Evolutionary conservation across 129 eudicot genomes (phyloP).

Genomic region (Arctium lappa): DNA sequence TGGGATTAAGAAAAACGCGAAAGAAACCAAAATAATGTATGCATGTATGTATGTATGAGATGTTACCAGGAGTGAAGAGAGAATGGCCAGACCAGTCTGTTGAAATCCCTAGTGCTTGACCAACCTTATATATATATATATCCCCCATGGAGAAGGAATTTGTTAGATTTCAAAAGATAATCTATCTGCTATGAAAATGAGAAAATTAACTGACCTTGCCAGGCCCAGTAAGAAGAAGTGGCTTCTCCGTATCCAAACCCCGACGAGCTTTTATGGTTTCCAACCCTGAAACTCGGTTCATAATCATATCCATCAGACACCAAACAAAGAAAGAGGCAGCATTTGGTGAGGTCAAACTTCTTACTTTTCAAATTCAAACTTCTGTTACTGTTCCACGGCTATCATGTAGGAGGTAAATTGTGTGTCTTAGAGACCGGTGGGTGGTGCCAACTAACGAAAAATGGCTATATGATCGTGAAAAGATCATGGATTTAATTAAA

Average conservation of each 20-base stretch:
- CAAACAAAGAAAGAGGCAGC: too few relatives aligned
- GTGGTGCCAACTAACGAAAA: too few relatives aligned
- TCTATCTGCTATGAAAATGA: not conserved
- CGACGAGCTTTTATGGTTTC: constrained; percentile 86
- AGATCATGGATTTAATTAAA: too few relatives aligned
- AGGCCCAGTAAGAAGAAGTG: constrained; percentile 93
- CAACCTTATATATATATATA: constrained; percentile 42
- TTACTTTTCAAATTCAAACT: not conserved
- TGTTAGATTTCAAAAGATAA: not conserved
- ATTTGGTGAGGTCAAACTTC: too few relatives aligned
- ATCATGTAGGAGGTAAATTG: too few relatives aligned
- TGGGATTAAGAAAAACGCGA: not conserved
- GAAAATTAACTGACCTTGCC: constrained; percentile 64
- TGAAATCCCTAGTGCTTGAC: constrained; percentile 85
- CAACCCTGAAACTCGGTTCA: constrained; percentile 48
- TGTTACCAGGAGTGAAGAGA: constrained; percentile 67
- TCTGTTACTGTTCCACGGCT: too few relatives aligned
- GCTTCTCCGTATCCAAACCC: constrained; percentile 68
- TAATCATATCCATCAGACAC: not conserved
- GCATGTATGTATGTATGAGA: not conserved
- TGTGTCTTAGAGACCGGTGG: too few relatives aligned
- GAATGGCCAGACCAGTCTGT: constrained; percentile 87
- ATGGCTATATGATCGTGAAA: too few relatives aligned
- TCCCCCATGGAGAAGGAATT: not conserved
- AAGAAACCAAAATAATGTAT: not conserved